Evolutionary conservation across 2,329 filamentous ascomycete species (phyloP), one percentile per base, ranked within the genome.

Genomic region (Xylariales sp.): DNA sequence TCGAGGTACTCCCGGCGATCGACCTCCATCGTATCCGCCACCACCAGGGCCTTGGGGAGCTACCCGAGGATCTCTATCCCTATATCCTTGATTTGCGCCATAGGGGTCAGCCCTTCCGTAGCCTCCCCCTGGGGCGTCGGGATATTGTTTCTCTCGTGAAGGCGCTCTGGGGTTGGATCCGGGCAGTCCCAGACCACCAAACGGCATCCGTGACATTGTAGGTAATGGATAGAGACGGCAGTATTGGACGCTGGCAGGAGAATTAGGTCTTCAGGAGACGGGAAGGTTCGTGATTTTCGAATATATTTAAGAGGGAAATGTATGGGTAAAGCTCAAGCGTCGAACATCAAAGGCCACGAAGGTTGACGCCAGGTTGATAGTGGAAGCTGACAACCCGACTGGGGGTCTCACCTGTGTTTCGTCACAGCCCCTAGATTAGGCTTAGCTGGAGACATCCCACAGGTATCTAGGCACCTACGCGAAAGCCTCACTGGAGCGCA

Each of bases 151-250:
- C 59, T 70, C 65, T 53, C 48, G 57, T 16, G 62, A 60, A 23
- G 68, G 65, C 5, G 62, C 62, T 64, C 68, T 65, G 48, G 68
- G 65, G 53, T 68, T 68, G 7, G 68, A 23, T 36, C 68, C 68
- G 39, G 65, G 65, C 60, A 70, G 45, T 50, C 68, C 68, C 45
- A 68, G 12, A 18, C 68, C 68, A 53, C 68, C 68, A 54, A 70
- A 70, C 16, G 68, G 68, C 62, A 66, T 70, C 50, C 65, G 64
- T 45, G 68, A 70, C 68, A 70, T 70, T 46, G 18, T 55, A 18
- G 52, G 18, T 55, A 18, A n/a, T 32, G 46, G 41, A 14, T 23
- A 34, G 9, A 3, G 52, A n/a, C 41, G 1, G 49, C 6, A 39
- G 39, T 16, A 34, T 62, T 16, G 28, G 14, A 30, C 43, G 30